Evolutionary conservation across 2,329 filamentous ascomycete genomes (phyloP).

Genomic region (Diplodia seriata): DNA sequence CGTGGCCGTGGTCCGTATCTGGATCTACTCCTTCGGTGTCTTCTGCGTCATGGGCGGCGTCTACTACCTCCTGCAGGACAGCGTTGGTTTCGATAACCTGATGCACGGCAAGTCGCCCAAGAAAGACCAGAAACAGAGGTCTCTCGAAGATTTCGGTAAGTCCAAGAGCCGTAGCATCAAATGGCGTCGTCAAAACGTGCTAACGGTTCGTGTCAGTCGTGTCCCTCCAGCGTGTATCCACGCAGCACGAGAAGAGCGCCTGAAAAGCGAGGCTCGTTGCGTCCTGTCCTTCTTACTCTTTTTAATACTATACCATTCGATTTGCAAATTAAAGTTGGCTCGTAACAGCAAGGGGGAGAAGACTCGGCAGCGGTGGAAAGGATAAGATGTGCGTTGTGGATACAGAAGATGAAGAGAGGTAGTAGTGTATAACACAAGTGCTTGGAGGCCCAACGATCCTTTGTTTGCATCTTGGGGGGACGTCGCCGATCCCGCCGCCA

Average conservation of each 20-base stretch:
- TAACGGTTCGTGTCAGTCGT: slow-evolving; percentile 71
- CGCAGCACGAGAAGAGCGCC: slow-evolving; percentile 87
- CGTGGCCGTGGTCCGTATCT: slow-evolving; percentile 85
- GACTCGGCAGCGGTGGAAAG: neutral
- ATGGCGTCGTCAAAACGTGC: slow-evolving; percentile 38
- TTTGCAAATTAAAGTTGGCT: slow-evolving; percentile 4
- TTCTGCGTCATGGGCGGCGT: slow-evolving; percentile 82
- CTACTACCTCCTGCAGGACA: slow-evolving; percentile 82
- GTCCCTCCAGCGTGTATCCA: slow-evolving; percentile 87
- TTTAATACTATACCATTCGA: slow-evolving; percentile 30
- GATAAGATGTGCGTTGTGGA: slow-evolving; percentile 17
- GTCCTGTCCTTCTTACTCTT: slow-evolving; percentile 9
- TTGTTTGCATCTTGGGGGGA: slow-evolving; percentile 5
- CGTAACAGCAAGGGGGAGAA: neutral
- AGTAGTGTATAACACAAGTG: slow-evolving; percentile 7
- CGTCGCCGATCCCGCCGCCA: neutral
- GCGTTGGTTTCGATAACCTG: slow-evolving; percentile 83
- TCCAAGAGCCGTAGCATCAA: slow-evolving; percentile 42
- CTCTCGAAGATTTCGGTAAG: slow-evolving; percentile 88
- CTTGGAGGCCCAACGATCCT: slow-evolving; percentile 8
- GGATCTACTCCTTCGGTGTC: slow-evolving; percentile 89
- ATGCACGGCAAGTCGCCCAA: slow-evolving; percentile 90
- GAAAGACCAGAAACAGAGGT: slow-evolving; percentile 81
- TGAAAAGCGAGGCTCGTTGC: slow-evolving; percentile 52
- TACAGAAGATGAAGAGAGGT: slow-evolving; percentile 10